Percentiles rank a stretch among this genome's conserved stretches.
phyloP scores from a whole-genome alignment of 148 eudicot species.

The Fagopyrum esculentum region DNA sequence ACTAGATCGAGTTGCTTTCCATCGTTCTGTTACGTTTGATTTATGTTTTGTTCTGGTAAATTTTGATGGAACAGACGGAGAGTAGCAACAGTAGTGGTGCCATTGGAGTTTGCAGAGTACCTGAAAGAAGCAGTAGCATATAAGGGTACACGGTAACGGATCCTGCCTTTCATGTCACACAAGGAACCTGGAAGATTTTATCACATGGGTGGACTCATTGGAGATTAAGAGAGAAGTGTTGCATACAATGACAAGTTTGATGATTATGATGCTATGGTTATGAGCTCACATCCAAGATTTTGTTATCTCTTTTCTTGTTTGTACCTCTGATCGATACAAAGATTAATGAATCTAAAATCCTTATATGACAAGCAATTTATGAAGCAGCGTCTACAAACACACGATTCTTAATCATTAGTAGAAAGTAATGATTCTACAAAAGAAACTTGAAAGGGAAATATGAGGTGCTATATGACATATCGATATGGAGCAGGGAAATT shows the following conservation, averaged over 20 bases:
- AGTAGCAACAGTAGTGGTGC: constrained; percentile 54
- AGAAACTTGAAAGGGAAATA: background rate
- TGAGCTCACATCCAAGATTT: constrained; percentile 14
- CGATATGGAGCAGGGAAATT: background rate
- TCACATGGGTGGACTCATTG: constrained; percentile 92
- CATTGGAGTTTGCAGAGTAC: constrained; percentile 69
- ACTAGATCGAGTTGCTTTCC: background rate
- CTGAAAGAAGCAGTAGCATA: constrained; percentile 73
- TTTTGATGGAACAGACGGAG: constrained; percentile 49
- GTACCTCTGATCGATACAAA: background rate
- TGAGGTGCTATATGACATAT: background rate
- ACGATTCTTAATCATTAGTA: background rate
- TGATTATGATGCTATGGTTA: constrained; percentile 73
- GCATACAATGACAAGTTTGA: constrained; percentile 76
- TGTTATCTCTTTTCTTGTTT: background rate
- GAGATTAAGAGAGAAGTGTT: constrained; percentile 75
- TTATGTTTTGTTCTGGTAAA: background rate
- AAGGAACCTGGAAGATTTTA: constrained; percentile 87
- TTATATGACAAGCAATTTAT: background rate
- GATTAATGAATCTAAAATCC: background rate
- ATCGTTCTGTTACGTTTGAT: background rate
- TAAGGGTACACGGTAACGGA: constrained; percentile 88
- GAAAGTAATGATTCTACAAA: background rate
- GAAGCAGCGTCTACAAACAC: background rate
- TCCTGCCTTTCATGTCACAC: constrained; percentile 93